Evolutionary conservation across 2,329 filamentous ascomycete genomes (phyloP), one percentile per base, ranked within the genome.

Genomic region (Neophaeococcomyces aloes): DNA sequence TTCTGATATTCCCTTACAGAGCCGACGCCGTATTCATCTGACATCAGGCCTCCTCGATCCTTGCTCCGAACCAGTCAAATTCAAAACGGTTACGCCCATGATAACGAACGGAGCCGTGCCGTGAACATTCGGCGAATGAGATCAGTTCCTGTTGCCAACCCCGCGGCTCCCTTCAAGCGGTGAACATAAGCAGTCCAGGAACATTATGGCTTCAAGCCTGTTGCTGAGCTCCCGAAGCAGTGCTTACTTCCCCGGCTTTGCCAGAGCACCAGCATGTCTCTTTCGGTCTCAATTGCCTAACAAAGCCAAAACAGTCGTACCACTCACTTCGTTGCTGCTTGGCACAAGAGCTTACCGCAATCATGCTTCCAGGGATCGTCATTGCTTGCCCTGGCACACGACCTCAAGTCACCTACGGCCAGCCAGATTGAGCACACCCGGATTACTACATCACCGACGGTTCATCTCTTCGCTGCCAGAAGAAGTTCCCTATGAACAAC

Each of bases 401-500:
- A 32, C 30, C 15, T 2, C 39, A 14, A 27, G 25, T 19, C 39
- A 35, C n/a, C 18, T 21, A 27, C 30, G 30, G 4, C n/a, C 39
- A 13, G 7, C 34, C 19, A 21, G 18, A 13, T 27, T 42, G 30
- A 27, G 17, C 7, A n/a, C 31, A 21, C 21, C 21, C 11, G 27
- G 17, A n/a, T 10, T 30, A 4, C 15, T 13, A 10, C 10, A 14
- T 8, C 11, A 15, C 15, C 39, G n/a, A 32, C 39, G 31, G 4
- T 27, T 19, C 3, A 29, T 34, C 25, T 34, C 39, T 7, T 25
- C 39, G 17, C 23, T 35, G n/a, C 21, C 39, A 23, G 30, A 42
- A 21, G 21, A 42, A 19, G 56, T 60, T 18, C 83, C 86, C 0
- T 93, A 87, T 61, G 67, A 74, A 15, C 69, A 79, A 34, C 72